These are phyloP conservation scores for Parascedosporium putredinis DNA, from an alignment of 2,329 filamentous ascomycete genomes.

Conservation along the genomic window DNA sequence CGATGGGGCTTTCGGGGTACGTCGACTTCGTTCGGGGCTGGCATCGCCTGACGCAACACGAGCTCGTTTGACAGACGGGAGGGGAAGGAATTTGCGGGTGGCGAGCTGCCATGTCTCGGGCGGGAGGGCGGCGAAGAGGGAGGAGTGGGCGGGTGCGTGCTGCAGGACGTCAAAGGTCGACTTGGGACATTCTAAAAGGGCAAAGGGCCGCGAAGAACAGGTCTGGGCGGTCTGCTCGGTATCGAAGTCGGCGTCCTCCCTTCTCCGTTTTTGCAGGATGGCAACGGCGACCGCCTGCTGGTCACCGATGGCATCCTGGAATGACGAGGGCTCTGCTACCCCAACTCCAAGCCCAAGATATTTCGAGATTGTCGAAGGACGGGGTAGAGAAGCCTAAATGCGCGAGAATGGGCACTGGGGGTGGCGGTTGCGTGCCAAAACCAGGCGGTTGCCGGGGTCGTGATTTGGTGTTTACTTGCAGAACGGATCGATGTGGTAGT, in stretches of 20 bases:
- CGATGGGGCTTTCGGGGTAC: conserved; percentile 19
- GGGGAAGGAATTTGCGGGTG: conserved; percentile 21
- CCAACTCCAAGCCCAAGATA: neutral
- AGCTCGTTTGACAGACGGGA: conserved; percentile 11
- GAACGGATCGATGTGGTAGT: neutral
- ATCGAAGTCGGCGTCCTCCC: conserved; percentile 19
- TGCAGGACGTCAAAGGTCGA: conserved; percentile 16
- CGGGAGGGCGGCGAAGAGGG: conserved; percentile 16
- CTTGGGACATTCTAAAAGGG: neutral
- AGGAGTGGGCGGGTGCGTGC: conserved; percentile 16
- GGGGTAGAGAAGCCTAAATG: neutral
- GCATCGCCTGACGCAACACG: neutral
- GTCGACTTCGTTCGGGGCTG: conserved; percentile 13
- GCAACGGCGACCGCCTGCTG: conserved; percentile 15
- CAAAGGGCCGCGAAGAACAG: neutral
- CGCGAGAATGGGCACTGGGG: neutral
- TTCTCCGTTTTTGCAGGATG: conserved; percentile 25
- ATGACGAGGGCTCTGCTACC: neutral
- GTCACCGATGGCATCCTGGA: conserved; percentile 26
- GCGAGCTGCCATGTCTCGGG: conserved; percentile 14
- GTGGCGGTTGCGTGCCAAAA: neutral
- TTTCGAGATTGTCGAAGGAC: no score
- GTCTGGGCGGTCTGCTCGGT: neutral
- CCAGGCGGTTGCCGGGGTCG: neutral
- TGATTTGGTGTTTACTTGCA: neutral